Percentiles rank a stretch among this genome's conserved stretches.
phyloP scores from a whole-genome alignment of 2,329 filamentous ascomycete species.

The Alternaria tenuissima region DNA sequence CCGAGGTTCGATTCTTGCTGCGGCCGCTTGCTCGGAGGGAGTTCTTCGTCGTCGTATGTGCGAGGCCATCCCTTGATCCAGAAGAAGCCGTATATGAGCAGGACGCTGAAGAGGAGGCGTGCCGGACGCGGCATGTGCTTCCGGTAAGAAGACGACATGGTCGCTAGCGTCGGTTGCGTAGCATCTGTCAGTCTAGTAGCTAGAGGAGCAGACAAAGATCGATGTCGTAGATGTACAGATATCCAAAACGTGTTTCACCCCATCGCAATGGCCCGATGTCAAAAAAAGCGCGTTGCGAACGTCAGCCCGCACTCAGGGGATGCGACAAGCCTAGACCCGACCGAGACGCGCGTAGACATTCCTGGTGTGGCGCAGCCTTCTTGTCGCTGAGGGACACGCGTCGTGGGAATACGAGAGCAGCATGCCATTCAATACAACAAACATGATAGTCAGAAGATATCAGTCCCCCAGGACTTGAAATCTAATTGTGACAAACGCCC shows the following conservation, averaged over 20 bases:
- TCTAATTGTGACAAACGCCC: neutral
- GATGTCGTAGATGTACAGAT: neutral
- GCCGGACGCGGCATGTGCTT: slow-evolving; percentile 31
- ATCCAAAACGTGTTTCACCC: slow-evolving; percentile 4
- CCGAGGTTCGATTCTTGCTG: slow-evolving; percentile 23
- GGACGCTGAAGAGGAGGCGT: slow-evolving; percentile 31
- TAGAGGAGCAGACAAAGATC: neutral
- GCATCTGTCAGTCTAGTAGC: slow-evolving; percentile 17
- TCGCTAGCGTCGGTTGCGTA: slow-evolving; percentile 19
- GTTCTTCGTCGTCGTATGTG: slow-evolving; percentile 44
- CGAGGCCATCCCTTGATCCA: slow-evolving; percentile 47
- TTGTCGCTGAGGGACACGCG: slow-evolving; percentile 14
- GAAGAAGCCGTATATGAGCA: slow-evolving; percentile 37
- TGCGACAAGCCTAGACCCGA: slow-evolving; percentile 17
- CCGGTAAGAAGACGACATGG: slow-evolving; percentile 35
- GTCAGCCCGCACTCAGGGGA: slow-evolving; percentile 18
- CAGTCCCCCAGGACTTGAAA: neutral
- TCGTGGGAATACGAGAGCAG: neutral
- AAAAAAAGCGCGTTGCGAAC: slow-evolving; percentile 5
- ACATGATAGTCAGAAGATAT: neutral
- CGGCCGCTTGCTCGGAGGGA: slow-evolving; percentile 31
- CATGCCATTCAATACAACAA: neutral
- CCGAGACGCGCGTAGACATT: slow-evolving; percentile 7
- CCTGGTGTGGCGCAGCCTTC: slow-evolving; percentile 14
- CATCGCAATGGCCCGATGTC: slow-evolving; percentile 10